A percentile compares a stretch with the other conserved stretches of the same genome.
Conservation (phyloP, 2,329 filamentous ascomycete genomes). For the Stagonosporopsis cucurbitacearum region DNA sequence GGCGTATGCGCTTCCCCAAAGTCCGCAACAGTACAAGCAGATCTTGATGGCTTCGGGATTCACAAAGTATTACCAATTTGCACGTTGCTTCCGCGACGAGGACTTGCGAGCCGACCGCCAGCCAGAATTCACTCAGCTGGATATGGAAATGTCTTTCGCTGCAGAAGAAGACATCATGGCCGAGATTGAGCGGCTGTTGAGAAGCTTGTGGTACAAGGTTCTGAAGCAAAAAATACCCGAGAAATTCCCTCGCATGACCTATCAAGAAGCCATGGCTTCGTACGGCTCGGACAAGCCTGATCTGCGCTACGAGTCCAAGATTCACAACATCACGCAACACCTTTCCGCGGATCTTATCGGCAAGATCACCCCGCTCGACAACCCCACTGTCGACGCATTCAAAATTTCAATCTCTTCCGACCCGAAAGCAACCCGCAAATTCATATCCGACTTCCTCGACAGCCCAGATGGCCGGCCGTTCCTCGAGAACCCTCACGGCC, state of each 20-base stretch:
- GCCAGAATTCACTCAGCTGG: slow-evolving; percentile 95
- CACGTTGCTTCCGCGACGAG: slow-evolving; percentile 93
- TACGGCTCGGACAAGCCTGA: slow-evolving; percentile 96
- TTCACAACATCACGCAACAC: slow-evolving; percentile 69
- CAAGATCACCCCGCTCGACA: slow-evolving; percentile 74
- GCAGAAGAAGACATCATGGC: slow-evolving; percentile 73
- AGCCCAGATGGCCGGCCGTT: slow-evolving; percentile 64
- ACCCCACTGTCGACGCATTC: slow-evolving; percentile 78
- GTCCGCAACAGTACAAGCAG: slow-evolving; percentile 98
- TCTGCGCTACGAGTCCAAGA: slow-evolving; percentile 74
- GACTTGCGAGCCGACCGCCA: slow-evolving; percentile 91
- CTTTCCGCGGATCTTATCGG: slow-evolving; percentile 68
- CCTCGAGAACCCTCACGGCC: slow-evolving; percentile 74
- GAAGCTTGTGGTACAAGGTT: slow-evolving; percentile 60
- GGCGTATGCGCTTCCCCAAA: slow-evolving; percentile 92
- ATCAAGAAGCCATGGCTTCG: slow-evolving; percentile 75
- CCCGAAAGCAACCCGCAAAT: slow-evolving; percentile 62
- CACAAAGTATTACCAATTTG: slow-evolving; percentile 86
- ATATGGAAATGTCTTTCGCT: slow-evolving; percentile 92
- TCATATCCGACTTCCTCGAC: slow-evolving; percentile 75
- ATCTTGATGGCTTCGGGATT: slow-evolving; percentile 93
- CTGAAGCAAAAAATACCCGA: slow-evolving; percentile 52
- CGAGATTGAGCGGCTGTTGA: slow-evolving; percentile 61
- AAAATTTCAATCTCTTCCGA: slow-evolving; percentile 66
- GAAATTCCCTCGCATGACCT: slow-evolving; percentile 68